Evolutionary conservation across 1,284 basidiomycete genomes (phyloP).

Genomic region (Moniliophthora roreri): DNA sequence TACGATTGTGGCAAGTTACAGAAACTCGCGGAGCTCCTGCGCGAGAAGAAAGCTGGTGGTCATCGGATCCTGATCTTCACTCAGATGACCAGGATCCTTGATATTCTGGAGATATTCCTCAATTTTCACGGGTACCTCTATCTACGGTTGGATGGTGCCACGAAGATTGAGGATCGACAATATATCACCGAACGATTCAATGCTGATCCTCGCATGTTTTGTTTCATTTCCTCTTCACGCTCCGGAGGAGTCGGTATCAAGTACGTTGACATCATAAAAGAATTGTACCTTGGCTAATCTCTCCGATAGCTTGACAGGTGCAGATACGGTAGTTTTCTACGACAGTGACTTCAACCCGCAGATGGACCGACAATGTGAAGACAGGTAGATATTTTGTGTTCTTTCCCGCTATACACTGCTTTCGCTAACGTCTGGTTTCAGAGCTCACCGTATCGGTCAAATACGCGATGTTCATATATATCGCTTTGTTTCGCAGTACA

Average conservation of each 20-base stretch:
- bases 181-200: slow-evolving; percentile 98
- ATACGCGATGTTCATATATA: slow-evolving; percentile 98
- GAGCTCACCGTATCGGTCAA: slow-evolving; percentile 93
- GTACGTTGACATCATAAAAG: slow-evolving; percentile 39
- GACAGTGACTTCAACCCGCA: slow-evolving; percentile 98
- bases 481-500: slow-evolving; percentile 90
- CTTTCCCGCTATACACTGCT: background rate
- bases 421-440: slow-evolving; percentile 26
- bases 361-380: slow-evolving; percentile 97
- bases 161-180: slow-evolving; percentile 95
- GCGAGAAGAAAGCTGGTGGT: slow-evolving; percentile 82
- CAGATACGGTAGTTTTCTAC: slow-evolving; percentile 95
- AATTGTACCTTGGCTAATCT: background rate
- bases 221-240: slow-evolving; percentile 92
- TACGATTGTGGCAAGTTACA: slow-evolving; percentile 98
- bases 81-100: slow-evolving; percentile 94
- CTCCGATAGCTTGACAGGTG: slow-evolving; percentile 79
- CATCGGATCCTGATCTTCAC: slow-evolving; percentile 96
- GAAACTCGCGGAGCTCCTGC: slow-evolving; percentile 75
- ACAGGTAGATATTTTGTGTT: slow-evolving; percentile 57
- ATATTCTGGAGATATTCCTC: slow-evolving; percentile 93
- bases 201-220: slow-evolving; percentile 85
- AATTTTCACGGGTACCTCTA: slow-evolving; percentile 95
- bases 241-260: slow-evolving; percentile 98
- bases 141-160: slow-evolving; percentile 90